Base-by-base conservation (phyloP, 345 rosid species). In the Schrenkiella parvula region DNA sequence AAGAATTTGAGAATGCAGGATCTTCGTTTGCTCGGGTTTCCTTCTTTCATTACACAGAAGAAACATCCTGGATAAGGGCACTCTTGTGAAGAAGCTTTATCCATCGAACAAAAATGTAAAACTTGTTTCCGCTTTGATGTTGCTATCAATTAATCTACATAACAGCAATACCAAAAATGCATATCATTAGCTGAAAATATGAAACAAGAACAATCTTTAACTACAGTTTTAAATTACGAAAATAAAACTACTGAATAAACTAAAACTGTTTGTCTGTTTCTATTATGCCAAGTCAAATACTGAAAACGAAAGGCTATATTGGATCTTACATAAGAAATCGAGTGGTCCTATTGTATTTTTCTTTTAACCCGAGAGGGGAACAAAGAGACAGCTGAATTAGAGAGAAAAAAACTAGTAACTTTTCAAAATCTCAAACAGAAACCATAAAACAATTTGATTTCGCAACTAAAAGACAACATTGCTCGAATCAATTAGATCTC, bases 31-130 rank as follows among this genome's bases (percentile, higher is more conserved):
- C 85, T 92, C 1, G 98, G 98, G 71, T 95, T 92, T 50, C 97
- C 99, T 89, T 95, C 99, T 85, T 92, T 95, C 99, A 95, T 92
- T 23, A 95, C 98, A 70, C 99, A 92, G 78, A 95, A 92, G 81
- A 92, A 92, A 80, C 99, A 95, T 77, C 98, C 98, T n/a, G 98
- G 99, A 76, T 92, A 92, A 1, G 97, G 99, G 79, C 99, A 95
- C 44, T 95, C 96, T 1, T 84, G 78, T 54, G 96, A 84, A 12
- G 96, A 83, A 26, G 72, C 85, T 84, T 92, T 90, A 47, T 86
- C 99, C 99, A 92, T 95, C 18, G 38, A 35, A 29, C 3, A 21
- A 26, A 39, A 26, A 14, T n/a, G n/a, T 9, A 25, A 68, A 34
- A 34, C 66, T 62, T 62, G 68, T 29, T 10, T 5, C 21, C 4